These are phyloP conservation scores for Citrus mangshanensis DNA, from an alignment of 345 rosid genomes.

Conservation along the genomic window DNA sequence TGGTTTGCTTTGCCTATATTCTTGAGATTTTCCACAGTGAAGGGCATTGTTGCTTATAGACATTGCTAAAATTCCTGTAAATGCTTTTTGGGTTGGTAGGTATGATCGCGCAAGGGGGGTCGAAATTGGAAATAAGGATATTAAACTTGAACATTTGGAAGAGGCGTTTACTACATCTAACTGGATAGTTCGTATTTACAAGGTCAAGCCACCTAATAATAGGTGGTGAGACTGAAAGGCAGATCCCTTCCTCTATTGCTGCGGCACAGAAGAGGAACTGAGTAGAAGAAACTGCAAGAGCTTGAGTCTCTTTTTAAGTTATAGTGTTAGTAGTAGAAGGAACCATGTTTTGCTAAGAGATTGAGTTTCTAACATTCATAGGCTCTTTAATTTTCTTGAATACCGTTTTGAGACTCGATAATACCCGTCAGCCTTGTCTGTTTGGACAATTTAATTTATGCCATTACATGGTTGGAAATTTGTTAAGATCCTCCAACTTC, in stretches of 20 bases:
- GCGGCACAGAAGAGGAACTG: neutral
- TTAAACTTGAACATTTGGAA: slow-evolving; percentile 87
- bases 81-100: slow-evolving; percentile 33
- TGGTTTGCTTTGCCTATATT: neutral
- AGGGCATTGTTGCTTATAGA: neutral
- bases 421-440: neutral
- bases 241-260: neutral
- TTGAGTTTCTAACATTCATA: slow-evolving; percentile 16
- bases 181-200: slow-evolving; percentile 98
- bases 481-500: neutral
- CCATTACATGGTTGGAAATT: neutral
- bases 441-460: slow-evolving; percentile 15
- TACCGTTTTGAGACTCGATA: slow-evolving; percentile 18
- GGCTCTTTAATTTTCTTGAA: slow-evolving; percentile 23
- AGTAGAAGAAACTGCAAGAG: neutral
- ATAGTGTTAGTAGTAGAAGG: slow-evolving; percentile 18
- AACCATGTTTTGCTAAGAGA: slow-evolving; percentile 9
- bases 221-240: slow-evolving; percentile 55
- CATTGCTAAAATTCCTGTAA: slow-evolving; percentile 9
- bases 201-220: slow-evolving; percentile 91
- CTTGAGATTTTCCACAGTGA: neutral
- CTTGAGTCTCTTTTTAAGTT: slow-evolving; percentile 1
- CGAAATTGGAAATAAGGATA: slow-evolving; percentile 93
- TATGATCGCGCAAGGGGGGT: slow-evolving; percentile 97
- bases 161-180: slow-evolving; percentile 97